These are phyloP conservation scores for Marasmius oreades DNA, from an alignment of 1,284 basidiomycete species.

Conservation along the genomic window DNA sequence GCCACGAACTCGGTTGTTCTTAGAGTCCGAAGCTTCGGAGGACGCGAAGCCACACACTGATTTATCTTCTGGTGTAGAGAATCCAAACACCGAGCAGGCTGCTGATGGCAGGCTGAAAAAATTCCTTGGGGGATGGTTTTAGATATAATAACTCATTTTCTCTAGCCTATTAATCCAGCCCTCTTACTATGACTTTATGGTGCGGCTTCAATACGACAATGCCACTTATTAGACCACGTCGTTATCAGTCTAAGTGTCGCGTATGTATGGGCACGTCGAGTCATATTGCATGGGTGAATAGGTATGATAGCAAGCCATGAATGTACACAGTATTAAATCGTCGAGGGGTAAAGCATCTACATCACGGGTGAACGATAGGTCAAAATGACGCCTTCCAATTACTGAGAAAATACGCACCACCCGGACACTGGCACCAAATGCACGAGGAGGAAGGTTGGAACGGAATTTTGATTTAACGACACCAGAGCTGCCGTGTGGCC, in stretches of 20 bases:
- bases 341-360: slow-evolving; percentile 62
- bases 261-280: slow-evolving; percentile 33
- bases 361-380: not conserved
- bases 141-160: not conserved
- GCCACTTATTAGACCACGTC: not conserved
- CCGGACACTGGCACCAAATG: slow-evolving; percentile 93
- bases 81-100: not conserved
- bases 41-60: not conserved
- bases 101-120: not conserved
- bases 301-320: slow-evolving; percentile 31
- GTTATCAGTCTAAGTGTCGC: no score
- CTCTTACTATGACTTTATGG: no score
- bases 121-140: not conserved
- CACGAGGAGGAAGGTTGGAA: slow-evolving; percentile 93
- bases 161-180: no score
- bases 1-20: not conserved
- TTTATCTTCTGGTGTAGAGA: not conserved
- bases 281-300: slow-evolving; percentile 51
- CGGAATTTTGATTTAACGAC: slow-evolving; percentile 98
- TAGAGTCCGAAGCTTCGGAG: not conserved
- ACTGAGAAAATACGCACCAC: slow-evolving; percentile 60
- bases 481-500: slow-evolving; percentile 92
- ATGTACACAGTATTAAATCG: slow-evolving; percentile 38
- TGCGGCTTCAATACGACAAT: not conserved
- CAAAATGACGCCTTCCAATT: slow-evolving; percentile 15